Conservation (phyloP, 1,139 yeast species). For the Suhomyces bribrorum region DNA sequence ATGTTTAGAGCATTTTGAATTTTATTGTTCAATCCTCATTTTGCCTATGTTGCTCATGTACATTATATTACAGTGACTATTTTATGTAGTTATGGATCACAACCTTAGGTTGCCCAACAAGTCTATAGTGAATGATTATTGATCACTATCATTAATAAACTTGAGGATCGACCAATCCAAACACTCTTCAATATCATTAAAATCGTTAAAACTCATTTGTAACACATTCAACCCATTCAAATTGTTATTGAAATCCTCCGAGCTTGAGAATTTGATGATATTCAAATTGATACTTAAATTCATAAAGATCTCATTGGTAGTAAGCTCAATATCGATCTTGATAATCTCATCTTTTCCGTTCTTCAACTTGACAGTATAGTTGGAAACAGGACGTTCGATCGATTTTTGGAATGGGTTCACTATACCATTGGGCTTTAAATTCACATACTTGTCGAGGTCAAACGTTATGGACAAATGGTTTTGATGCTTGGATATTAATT, state of each 20-base stretch:
- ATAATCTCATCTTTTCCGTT: conserved; percentile 20
- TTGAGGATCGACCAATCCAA: conserved; percentile 58
- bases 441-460: conserved; percentile 27
- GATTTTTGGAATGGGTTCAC: conserved; percentile 44
- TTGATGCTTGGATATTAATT: conserved; percentile 22
- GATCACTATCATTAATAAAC: conserved; percentile 24
- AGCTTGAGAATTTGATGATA: conserved; percentile 34
- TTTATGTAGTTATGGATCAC: conserved; percentile 11
- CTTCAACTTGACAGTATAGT: conserved; percentile 22
- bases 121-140: too few species aligned
- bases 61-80: background rate
- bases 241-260: conserved; percentile 31
- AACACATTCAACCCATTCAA: conserved; percentile 41
- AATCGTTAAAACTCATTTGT: conserved; percentile 55
- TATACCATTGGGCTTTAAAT: conserved; percentile 19
- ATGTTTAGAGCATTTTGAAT: too few species aligned
- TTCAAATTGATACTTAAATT: conserved; percentile 36
- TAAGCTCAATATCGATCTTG: conserved; percentile 33
- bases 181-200: conserved; percentile 65
- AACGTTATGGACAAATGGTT: conserved; percentile 22
- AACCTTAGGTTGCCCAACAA: too few species aligned
- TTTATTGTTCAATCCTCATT: too few species aligned
- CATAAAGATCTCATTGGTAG: conserved; percentile 46
- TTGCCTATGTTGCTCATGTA: background rate
- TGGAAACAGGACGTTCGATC: conserved; percentile 37